phyloP scores from a whole-genome alignment of 306 rosid species.

The Cajanus cajan region DNA sequence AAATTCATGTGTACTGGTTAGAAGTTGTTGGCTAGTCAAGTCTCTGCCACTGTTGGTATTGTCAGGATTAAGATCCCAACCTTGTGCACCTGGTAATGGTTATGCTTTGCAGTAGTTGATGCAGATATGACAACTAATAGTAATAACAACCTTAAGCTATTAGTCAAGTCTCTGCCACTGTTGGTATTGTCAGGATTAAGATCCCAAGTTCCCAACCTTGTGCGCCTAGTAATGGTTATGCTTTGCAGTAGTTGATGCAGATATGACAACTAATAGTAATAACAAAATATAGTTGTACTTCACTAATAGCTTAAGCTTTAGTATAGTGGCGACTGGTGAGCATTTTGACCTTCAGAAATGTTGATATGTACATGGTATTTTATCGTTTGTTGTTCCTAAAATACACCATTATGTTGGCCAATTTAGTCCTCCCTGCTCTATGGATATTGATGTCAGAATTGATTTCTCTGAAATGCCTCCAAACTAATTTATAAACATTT shows the following conservation, averaged over 20 bases:
- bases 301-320: neutral
- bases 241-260: neutral
- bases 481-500: slow-evolving; percentile 9
- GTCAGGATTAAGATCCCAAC: neutral
- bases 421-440: neutral
- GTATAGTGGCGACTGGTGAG: too few species aligned
- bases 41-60: neutral
- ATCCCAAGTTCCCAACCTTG: neutral
- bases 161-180: neutral
- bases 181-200: neutral
- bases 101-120: neutral
- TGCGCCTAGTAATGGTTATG: neutral
- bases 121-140: neutral
- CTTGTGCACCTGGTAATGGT: neutral
- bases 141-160: too few species aligned
- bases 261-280: neutral
- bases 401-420: neutral
- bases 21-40: slow-evolving; percentile 6
- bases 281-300: neutral
- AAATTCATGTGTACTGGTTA: neutral
- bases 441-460: neutral
- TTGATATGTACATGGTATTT: neutral
- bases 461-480: neutral
- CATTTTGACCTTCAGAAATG: neutral
- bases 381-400: neutral